phyloP scores from a whole-genome alignment of 2,329 filamentous ascomycete species.

The Trichoderma oligosporum region DNA sequence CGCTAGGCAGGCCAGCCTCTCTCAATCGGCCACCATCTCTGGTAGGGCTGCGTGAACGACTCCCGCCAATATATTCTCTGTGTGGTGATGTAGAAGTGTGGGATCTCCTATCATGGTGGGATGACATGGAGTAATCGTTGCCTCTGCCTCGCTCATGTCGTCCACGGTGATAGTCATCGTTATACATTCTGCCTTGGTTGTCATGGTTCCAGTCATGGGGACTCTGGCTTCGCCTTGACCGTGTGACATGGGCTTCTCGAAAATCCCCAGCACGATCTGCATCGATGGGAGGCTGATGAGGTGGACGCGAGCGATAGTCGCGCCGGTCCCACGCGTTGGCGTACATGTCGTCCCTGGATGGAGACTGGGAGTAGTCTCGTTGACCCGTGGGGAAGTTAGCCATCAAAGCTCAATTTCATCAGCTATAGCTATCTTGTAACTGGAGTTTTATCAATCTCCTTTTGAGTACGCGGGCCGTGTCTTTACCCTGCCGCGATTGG shows the following conservation, averaged over 20 bases:
- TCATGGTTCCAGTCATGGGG: conserved; percentile 30
- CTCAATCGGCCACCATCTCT: conserved; percentile 36
- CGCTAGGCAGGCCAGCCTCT: conserved; percentile 42
- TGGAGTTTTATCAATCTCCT: conserved; percentile 26
- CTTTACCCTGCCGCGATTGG: conserved; percentile 51
- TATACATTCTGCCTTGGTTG: conserved; percentile 39
- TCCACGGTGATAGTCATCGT: conserved; percentile 33
- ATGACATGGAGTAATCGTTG: conserved; percentile 21
- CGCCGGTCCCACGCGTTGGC: conserved; percentile 32
- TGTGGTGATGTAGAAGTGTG: conserved; percentile 29
- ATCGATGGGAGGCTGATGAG: conserved; percentile 27
- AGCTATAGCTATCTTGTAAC: conserved; percentile 20
- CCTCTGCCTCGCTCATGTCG: conserved; percentile 25
- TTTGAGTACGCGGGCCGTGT: conserved; percentile 34
- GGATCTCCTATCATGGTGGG: conserved; percentile 19
- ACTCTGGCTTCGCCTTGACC: conserved; percentile 25
- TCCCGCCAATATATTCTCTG: conserved; percentile 29
- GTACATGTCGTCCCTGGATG: conserved; percentile 35
- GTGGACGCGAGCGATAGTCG: conserved; percentile 28
- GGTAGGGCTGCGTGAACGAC: conserved; percentile 35
- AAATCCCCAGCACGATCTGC: conserved; percentile 26
- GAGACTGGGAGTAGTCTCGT: conserved; percentile 44
- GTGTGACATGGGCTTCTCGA: conserved; percentile 30
- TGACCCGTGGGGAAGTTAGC: conserved; percentile 46
- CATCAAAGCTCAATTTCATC: conserved; percentile 32